A percentile compares a stretch with the other conserved stretches of the same genome.
Evolutionary conservation across 768 basidiomycete genomes (phyloP).

Genomic region (Candolleomyces aberdarensis): DNA sequence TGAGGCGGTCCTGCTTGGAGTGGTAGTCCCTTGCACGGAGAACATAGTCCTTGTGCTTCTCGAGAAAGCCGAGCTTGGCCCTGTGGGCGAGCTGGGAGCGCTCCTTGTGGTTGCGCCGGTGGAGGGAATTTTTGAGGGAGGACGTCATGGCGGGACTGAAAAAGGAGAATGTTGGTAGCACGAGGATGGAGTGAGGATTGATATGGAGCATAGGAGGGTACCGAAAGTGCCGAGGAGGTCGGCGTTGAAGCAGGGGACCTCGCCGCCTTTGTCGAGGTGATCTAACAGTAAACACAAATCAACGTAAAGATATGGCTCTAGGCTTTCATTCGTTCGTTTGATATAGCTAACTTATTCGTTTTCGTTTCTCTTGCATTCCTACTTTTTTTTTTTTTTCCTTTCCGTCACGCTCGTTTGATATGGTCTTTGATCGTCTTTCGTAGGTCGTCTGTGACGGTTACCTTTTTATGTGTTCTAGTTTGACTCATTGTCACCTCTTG

Average conservation of each 20-base stretch:
- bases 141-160: conserved; percentile 49
- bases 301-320: background rate
- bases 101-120: conserved; percentile 93
- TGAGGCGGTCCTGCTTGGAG: conserved; percentile 87
- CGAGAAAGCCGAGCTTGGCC: conserved; percentile 83
- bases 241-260: conserved; percentile 53
- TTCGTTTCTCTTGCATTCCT: background rate
- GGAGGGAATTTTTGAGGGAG: conserved; percentile 80
- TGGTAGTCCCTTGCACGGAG: conserved; percentile 95
- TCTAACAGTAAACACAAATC: background rate
- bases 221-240: conserved; percentile 70
- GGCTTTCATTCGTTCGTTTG: background rate
- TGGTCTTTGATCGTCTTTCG: no score
- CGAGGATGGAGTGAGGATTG: conserved; percentile 75
- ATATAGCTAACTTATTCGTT: background rate
- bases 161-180: conserved; percentile 77
- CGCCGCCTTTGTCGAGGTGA: background rate
- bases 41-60: conserved; percentile 98
- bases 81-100: conserved; percentile 86
- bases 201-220: conserved; percentile 71
- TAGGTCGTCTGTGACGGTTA: no score
- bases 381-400: no score
- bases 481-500: no score
- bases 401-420: no score
- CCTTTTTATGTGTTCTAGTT: no score